Base-by-base conservation (phyloP, 371 early-diverging fungal species). In the Coemansia sp. region DNA sequence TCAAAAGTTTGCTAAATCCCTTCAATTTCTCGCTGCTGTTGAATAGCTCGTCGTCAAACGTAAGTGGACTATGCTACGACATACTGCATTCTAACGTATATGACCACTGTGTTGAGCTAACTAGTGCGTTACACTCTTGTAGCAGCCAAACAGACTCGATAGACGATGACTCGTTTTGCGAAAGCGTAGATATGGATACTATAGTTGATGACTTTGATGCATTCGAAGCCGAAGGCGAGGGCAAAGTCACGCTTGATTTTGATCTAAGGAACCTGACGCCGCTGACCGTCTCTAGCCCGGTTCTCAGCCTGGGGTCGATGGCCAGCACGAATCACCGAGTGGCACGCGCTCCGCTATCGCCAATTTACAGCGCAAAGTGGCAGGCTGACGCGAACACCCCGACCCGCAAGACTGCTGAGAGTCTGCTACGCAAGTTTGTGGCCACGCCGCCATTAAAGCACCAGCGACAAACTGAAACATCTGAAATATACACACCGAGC, bases 141-240 rank as follows among this genome's bases (percentile, higher is more conserved):
- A 61, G 67, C 41, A 67, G 60, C 32, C 72, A 52, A 19, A 19
- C 65, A 3, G 76, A 76, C 6, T 75, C 76, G 15, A 75, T 75
- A 24, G 76, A 71, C n/a, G 71, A 67, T 49, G 56, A 39, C 53
- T 52, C 36, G 19, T n/a, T 28, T 17, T 24, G 52, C 36, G 64
- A 40, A 1, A 12, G 51, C n/a, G 12, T 49, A 5, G 51, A 58
- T 3, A 26, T 40, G 1, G 59, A 32, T 21, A 8, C 39, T 6
- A 15, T 44, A 26, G 36, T 56, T 3, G 63, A 61, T 5, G 68
- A 62, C 54, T 39, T 46, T 49, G 56, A 39, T 15, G 49, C 48
- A 12, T 40, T 36, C 62, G 29, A 52, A 9, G 13, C 54, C 26
- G 11, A 54, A 13, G 24, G 15, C 29, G 59, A 13, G 44, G 17